phyloP scores from a whole-genome alignment of 176 grass and related monocot species.

The Phyllostachys edulis region DNA sequence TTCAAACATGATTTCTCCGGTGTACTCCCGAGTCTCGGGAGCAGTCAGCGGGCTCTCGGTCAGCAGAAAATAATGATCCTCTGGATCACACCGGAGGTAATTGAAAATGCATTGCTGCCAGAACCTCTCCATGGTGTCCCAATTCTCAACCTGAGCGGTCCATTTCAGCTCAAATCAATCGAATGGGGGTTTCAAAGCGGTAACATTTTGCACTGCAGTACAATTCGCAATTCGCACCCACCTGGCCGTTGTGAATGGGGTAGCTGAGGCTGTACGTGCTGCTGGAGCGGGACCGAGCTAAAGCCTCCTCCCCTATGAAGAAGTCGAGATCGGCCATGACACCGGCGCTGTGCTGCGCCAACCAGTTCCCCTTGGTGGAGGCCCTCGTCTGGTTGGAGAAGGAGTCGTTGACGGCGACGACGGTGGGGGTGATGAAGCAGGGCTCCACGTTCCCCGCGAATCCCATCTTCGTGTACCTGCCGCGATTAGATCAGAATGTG shows the following conservation, averaged over 20 bases:
- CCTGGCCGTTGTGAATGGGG: constrained; percentile 92
- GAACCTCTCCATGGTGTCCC: constrained; percentile 99
- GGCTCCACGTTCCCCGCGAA: constrained; percentile 99
- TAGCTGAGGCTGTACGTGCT: constrained; percentile 73
- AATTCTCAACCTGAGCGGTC: constrained; percentile 78
- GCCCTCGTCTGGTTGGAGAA: constrained; percentile 59
- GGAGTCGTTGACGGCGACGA: constrained; percentile 86
- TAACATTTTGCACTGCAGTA: background rate
- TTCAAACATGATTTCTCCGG: constrained; percentile 99
- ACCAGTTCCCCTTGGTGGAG: constrained; percentile 76
- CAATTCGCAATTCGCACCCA: constrained; percentile 25
- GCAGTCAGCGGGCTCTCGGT: constrained; percentile 90
- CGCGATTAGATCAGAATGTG: constrained; percentile 25
- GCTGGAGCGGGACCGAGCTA: constrained; percentile 62
- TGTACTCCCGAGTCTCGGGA: constrained; percentile 87
- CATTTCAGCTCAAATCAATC: constrained; percentile 2
- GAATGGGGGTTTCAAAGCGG: background rate
- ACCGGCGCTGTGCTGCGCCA: constrained; percentile 90
- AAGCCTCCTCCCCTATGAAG: constrained; percentile 89
- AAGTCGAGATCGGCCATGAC: constrained; percentile 99
- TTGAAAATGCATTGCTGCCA: constrained; percentile 98
- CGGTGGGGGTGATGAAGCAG: constrained; percentile 92
- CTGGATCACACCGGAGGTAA: constrained; percentile 84
- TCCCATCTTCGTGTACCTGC: constrained; percentile 98
- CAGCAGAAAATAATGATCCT: constrained; percentile 95